Evolutionary conservation across 2,329 filamentous ascomycete genomes (phyloP), one percentile per base, ranked within the genome.

Genomic region (Colletotrichum endophyticum): DNA sequence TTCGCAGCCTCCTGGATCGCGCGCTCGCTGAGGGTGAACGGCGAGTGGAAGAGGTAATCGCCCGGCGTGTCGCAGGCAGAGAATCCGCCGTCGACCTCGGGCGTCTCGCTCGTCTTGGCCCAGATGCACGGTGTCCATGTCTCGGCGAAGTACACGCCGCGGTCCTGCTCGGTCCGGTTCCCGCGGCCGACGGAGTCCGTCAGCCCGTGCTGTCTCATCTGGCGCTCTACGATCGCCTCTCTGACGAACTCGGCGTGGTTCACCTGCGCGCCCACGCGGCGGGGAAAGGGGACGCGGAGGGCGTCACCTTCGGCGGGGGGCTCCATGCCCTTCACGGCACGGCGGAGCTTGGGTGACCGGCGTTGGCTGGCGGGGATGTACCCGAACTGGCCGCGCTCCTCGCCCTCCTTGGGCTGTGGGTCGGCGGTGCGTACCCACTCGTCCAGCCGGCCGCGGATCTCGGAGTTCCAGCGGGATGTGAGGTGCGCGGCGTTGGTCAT

Each of bases 401-500:
- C 77, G 8, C 49, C 36, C 30, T 72, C 66, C 16, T 49, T 16
- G 6, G 70, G 57, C 12, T 69, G 19, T 22, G 81, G 80, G 7
- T 80, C 76, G 16, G 80, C 79, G 5, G 79, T 85, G 15, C 82
- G 80, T 59, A 84, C 83, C 90, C 91, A 92, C 9, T 84, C 79
- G 1, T 83, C 80, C 67, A 90, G 81, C 19, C 82, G 81, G 8
- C 81, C 82, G n/a, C 84, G 82, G 5, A 91, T 76, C 49, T 82
- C 78, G 6, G 82, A 78, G 77, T 92, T 91, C 91, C 91, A 92
- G 15, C 84, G 82, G 11, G 80, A 80, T 1, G 89, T 89, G 56
- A 92, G 80, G 66, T 87, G 85, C 3, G 87, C 87, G 3, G 90
- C 89, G 76, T 91, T 91, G 74, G 89, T 89, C 79, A 90, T 84